Base-by-base conservation (phyloP, 345 rosid species). In the Hevea brasiliensis region DNA sequence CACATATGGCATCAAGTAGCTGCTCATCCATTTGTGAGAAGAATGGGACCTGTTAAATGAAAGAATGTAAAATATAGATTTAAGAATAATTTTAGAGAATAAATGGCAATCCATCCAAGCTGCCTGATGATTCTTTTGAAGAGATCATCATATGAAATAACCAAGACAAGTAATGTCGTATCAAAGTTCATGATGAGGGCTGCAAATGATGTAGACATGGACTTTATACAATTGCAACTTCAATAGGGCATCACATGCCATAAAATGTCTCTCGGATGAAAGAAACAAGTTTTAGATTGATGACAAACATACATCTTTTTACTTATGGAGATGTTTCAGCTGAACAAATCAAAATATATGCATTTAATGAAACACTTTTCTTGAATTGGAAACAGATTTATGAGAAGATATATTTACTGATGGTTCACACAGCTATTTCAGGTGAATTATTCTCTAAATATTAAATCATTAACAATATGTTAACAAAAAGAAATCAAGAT, bases 1-100 rank as follows among this genome's bases (percentile, higher is more conserved):
- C 96, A 2, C 99, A 95, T 74, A 91, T 91, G n/a, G 98, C 99
- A 27, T 95, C 97, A 8, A 95, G 94, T 76, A 95, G 92, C 77
- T 92, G 99, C 67, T 85, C 93, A 75, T 91, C 98, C 98, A 92
- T 89, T 85, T 91, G 97, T 50, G 99, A 75, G 75, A 95, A 92
- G 81, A 95, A 92, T 7, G 98, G 93, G 26, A 95, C 98, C 97
- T 95, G 80, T 63, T 29, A 57, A 74, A 61, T 50, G 40, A 65
- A 76, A 69, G 18, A 59, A 69, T 1, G 1, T 14, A 18, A 76
- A 32, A 32, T 50, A 12, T 45, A 57, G 68, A 58, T 37, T 26
- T 9, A 1, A 17, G 55, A 50, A 50, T 17, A 15, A 50, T 50
- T 15, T 50, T 50, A 13, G 15, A 11, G 51, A 13, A 4, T 47